phyloP scores from a whole-genome alignment of 148 eudicot genomes.

The Tetragonia tetragonoides region DNA sequence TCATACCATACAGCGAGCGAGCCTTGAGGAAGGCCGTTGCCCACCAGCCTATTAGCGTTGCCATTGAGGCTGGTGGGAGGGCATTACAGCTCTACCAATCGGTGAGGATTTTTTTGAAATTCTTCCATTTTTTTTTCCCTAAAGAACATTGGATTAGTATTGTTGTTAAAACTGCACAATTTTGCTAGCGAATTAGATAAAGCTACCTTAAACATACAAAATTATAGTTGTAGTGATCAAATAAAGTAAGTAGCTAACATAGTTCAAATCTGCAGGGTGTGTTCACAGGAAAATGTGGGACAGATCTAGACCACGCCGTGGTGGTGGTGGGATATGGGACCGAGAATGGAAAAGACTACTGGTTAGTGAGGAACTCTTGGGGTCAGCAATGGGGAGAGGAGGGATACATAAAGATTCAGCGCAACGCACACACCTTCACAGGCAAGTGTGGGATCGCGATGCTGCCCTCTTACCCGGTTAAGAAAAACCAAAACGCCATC shows the following conservation, averaged over 20 bases:
- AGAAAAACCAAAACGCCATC: slow-evolving; percentile 30
- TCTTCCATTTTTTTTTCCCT: background rate
- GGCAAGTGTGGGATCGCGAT: slow-evolving; percentile 89
- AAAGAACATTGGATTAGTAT: too few relatives aligned
- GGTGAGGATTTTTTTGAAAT: slow-evolving; percentile 30
- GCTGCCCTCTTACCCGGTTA: slow-evolving; percentile 83
- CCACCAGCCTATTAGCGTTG: slow-evolving; percentile 90
- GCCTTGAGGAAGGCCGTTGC: slow-evolving; percentile 86
- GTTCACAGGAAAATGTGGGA: slow-evolving; percentile 70
- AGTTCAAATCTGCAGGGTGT: slow-evolving; percentile 49
- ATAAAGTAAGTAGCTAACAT: too few relatives aligned
- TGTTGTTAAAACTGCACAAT: too few relatives aligned
- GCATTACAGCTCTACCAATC: slow-evolving; percentile 67
- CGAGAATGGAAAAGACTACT: slow-evolving; percentile 63
- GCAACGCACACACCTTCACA: slow-evolving; percentile 38
- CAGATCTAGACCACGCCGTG: slow-evolving; percentile 77
- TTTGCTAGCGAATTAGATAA: too few relatives aligned
- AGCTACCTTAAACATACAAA: too few relatives aligned
- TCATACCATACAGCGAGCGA: slow-evolving; percentile 61
- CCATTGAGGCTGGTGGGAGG: slow-evolving; percentile 83
- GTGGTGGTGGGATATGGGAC: slow-evolving; percentile 86
- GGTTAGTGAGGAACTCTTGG: slow-evolving; percentile 98
- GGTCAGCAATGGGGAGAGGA: slow-evolving; percentile 78
- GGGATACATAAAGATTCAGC: slow-evolving; percentile 72
- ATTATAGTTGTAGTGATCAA: too few relatives aligned